Percentiles rank a stretch among this genome's conserved stretches.
Conservation (phyloP, 2,329 filamentous ascomycete genomes). For the Cryphonectria parasitica region DNA sequence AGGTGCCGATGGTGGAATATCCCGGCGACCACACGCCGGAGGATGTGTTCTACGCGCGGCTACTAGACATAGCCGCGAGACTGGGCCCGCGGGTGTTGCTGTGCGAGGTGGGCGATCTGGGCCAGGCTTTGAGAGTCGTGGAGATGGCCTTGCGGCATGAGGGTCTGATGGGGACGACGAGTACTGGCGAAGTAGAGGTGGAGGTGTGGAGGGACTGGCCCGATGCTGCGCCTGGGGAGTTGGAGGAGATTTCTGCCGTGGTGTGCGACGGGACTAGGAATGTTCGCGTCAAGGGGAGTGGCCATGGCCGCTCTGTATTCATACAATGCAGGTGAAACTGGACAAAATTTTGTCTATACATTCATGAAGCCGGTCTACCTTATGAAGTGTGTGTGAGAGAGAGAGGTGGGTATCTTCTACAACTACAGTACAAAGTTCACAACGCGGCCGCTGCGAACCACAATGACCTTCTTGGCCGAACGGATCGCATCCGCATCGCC, state of each 20-base stretch:
- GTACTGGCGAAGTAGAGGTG: conserved; percentile 41
- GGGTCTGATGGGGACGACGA: conserved; percentile 32
- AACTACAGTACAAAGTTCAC: conserved; percentile 72
- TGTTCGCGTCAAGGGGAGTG: conserved; percentile 51
- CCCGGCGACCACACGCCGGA: conserved; percentile 38
- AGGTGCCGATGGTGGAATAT: conserved; percentile 58
- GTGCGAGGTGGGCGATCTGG: conserved; percentile 72
- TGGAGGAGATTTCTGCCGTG: conserved; percentile 33
- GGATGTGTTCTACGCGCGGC: conserved; percentile 68
- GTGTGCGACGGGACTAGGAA: conserved; percentile 31
- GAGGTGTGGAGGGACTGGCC: conserved; percentile 78
- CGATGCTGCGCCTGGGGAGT: conserved; percentile 42
- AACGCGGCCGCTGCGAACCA: conserved; percentile 68
- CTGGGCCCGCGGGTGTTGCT: conserved; percentile 60
- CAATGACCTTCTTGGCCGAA: conserved; percentile 65
- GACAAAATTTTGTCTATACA: background rate
- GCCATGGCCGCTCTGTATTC: conserved; percentile 52
- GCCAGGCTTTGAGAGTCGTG: conserved; percentile 69
- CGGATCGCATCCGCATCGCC: conserved; percentile 50
- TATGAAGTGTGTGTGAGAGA: background rate
- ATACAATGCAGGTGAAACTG: conserved; percentile 30
- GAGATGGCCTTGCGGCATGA: conserved; percentile 45
- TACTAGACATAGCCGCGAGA: conserved; percentile 58
- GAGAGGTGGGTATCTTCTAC: conserved; percentile 25
- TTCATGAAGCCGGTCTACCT: background rate